phyloP scores from a whole-genome alignment of 495 filamentous ascomycete genomes.

The Aspergillus wentii region DNA sequence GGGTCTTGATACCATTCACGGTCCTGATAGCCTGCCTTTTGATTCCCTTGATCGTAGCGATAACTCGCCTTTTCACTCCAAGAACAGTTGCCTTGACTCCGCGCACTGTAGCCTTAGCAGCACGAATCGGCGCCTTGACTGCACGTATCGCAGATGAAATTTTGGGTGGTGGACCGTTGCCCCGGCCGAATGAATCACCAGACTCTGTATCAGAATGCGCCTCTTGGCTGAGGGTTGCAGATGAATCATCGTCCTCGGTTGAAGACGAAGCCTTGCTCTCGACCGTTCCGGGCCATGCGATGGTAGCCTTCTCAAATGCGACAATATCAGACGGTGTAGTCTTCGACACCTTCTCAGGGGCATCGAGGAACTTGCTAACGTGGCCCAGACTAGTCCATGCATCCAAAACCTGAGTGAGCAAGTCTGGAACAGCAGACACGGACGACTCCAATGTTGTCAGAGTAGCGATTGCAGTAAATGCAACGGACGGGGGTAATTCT shows the following conservation, averaged over 20 bases:
- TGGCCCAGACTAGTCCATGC: not conserved
- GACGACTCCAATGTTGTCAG: slow-evolving; percentile 15
- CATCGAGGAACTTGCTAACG: not conserved
- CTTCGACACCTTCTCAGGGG: slow-evolving; percentile 2
- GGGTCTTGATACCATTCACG: no score
- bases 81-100: no score
- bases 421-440: slow-evolving; percentile 13
- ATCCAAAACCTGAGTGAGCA: slow-evolving; percentile 7
- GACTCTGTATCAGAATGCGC: not conserved
- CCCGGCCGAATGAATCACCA: not conserved
- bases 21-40: no score
- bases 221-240: not conserved
- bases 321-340: slow-evolving; percentile 46
- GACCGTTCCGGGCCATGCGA: slow-evolving; percentile 65
- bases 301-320: slow-evolving; percentile 52
- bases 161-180: not conserved
- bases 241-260: not conserved
- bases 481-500: slow-evolving; percentile 16
- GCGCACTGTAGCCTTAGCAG: no score
- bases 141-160: not conserved
- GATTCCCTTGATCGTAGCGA: no score
- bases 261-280: no score
- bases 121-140: no score
- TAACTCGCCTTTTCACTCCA: no score
- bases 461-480: slow-evolving; percentile 24